Conservation (phyloP, 371 early-diverging fungal species). For the Mucor ambiguus region DNA sequence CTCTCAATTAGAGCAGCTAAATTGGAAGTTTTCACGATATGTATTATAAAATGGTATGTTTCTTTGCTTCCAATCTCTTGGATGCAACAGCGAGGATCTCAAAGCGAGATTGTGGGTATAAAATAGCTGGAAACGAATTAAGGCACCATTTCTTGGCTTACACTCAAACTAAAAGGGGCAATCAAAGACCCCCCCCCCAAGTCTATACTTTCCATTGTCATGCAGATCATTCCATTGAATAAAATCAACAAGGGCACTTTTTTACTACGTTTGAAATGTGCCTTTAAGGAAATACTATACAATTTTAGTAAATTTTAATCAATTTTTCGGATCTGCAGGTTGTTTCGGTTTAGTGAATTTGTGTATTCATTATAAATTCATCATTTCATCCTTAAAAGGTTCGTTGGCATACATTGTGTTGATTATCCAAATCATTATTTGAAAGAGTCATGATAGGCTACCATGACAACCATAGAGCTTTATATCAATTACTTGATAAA, state of each 20-base stretch:
- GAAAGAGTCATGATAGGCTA: not conserved
- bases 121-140: no score
- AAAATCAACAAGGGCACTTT: not conserved
- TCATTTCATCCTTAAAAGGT: not conserved
- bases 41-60: no score
- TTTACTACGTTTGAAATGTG: not conserved
- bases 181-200: not conserved
- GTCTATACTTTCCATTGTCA: not conserved
- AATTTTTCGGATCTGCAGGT: slow-evolving; percentile 2
- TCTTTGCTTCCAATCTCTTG: no score
- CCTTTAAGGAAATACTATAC: not conserved
- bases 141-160: not conserved
- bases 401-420: no score
- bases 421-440: no score
- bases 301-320: slow-evolving; percentile 1
- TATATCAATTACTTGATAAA: not conserved
- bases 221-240: not conserved
- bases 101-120: no score
- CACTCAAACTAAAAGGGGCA: not conserved
- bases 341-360: not conserved
- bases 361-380: not conserved
- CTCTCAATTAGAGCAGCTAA: no score
- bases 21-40: no score
- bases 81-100: no score
- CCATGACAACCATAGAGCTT: not conserved